phyloP scores from a whole-genome alignment of 2,329 filamentous ascomycete species.

The Albophoma yamanashiensis region DNA sequence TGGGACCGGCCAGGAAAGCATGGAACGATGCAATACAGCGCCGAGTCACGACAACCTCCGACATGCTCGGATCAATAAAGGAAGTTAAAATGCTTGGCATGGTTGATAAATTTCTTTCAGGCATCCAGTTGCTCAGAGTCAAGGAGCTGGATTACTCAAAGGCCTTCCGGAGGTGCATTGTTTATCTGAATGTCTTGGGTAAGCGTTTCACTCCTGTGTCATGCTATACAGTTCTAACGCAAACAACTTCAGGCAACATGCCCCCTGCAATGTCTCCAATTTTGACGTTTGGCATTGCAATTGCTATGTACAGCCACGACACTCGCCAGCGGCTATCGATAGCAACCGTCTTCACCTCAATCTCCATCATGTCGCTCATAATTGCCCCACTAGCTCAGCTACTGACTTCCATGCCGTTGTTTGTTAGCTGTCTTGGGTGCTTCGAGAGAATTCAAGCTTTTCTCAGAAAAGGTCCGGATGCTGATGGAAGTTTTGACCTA shows the following conservation, averaged over 20 bases:
- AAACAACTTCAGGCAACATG: too few species aligned
- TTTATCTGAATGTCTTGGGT: conserved; percentile 10
- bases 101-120: conserved; percentile 5
- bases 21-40: conserved; percentile 18
- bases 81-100: conserved; percentile 20
- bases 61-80: conserved; percentile 17
- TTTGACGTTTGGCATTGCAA: conserved; percentile 10
- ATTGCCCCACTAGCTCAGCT: conserved; percentile 9
- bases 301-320: not conserved
- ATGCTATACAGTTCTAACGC: too few species aligned
- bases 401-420: conserved; percentile 8
- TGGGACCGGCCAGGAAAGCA: conserved; percentile 4
- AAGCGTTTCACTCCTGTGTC: not conserved
- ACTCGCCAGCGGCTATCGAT: not conserved
- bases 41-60: conserved; percentile 14
- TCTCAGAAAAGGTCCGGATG: not conserved
- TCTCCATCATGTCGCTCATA: conserved; percentile 12
- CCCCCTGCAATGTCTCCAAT: conserved; percentile 2
- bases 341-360: conserved; percentile 11
- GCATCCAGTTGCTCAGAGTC: conserved; percentile 8
- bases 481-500: too few species aligned
- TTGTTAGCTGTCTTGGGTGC: conserved; percentile 11
- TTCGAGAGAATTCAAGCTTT: conserved; percentile 12
- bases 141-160: conserved; percentile 9
- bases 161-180: conserved; percentile 9